Percentiles rank a stretch among this genome's conserved stretches.
Conservation (phyloP, 2,329 filamentous ascomycete genomes). For the Fusarium humuli region DNA sequence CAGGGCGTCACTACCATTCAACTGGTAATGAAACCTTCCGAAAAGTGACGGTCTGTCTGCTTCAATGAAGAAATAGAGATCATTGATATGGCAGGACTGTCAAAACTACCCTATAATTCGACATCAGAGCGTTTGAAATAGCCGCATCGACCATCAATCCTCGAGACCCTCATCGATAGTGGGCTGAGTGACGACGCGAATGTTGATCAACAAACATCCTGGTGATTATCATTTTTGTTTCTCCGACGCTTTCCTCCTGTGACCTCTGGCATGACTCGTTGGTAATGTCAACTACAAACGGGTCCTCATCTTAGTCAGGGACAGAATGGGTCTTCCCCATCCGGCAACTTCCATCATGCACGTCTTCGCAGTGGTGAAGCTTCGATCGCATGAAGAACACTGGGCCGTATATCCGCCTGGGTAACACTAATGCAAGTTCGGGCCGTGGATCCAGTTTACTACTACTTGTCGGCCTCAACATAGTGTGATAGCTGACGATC, state of each 20-base stretch:
- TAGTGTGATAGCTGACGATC: neutral
- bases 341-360: neutral
- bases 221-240: neutral
- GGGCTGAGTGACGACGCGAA: neutral
- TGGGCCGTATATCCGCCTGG: neutral
- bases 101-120: neutral
- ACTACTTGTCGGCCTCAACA: neutral
- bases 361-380: neutral
- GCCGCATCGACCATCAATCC: neutral
- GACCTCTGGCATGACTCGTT: neutral
- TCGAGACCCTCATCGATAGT: no score
- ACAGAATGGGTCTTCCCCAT: neutral
- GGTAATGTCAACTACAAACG: neutral
- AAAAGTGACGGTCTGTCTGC: neutral
- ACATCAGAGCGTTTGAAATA: neutral
- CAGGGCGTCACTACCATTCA: neutral
- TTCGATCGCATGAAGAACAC: neutral
- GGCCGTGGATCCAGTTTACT: neutral
- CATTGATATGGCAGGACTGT: neutral
- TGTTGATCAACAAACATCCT: neutral
- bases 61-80: neutral
- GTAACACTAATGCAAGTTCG: neutral
- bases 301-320: neutral
- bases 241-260: neutral
- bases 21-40: neutral